Percentiles rank a stretch among this genome's conserved stretches.
Evolutionary conservation across 371 early-diverging fungal genomes (phyloP).

Genomic region (Blyttiomyces sp.): DNA sequence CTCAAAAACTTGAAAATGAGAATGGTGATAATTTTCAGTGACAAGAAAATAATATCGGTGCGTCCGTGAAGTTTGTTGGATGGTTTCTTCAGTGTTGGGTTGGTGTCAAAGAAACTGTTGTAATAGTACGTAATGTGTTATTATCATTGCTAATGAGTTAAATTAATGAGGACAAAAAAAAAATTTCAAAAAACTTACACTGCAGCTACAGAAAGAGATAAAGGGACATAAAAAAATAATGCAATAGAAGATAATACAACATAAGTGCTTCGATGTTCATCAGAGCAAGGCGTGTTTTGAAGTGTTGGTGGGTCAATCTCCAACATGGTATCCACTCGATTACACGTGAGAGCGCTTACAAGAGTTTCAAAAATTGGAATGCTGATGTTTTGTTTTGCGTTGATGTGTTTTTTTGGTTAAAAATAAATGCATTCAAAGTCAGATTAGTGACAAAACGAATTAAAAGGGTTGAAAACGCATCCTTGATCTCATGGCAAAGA

Average conservation of each 20-base stretch:
- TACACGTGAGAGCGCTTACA: constrained; percentile 6
- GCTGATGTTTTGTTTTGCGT: too few relatives aligned
- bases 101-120: constrained; percentile 14
- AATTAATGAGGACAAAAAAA: too few relatives aligned
- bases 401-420: not conserved
- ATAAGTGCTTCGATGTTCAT: not conserved
- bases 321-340: not conserved
- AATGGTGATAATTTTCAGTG: constrained; percentile 4
- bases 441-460: not conserved
- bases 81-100: constrained; percentile 6
- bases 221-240: constrained; percentile 4
- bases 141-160: too few relatives aligned
- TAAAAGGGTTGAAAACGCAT: not conserved
- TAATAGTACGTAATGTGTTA: not conserved
- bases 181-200: constrained; percentile 9
- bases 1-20: constrained; percentile 6
- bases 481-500: not conserved
- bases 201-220: not conserved
- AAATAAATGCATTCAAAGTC: not conserved
- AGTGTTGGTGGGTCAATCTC: not conserved
- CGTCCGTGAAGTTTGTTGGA: constrained; percentile 9
- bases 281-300: not conserved
- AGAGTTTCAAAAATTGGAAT: constrained; percentile 13
- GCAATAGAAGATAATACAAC: not conserved
- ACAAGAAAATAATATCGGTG: constrained; percentile 10